Conservation (phyloP, 192 early-diverging fungal genomes). For the Thamnidium elegans region DNA sequence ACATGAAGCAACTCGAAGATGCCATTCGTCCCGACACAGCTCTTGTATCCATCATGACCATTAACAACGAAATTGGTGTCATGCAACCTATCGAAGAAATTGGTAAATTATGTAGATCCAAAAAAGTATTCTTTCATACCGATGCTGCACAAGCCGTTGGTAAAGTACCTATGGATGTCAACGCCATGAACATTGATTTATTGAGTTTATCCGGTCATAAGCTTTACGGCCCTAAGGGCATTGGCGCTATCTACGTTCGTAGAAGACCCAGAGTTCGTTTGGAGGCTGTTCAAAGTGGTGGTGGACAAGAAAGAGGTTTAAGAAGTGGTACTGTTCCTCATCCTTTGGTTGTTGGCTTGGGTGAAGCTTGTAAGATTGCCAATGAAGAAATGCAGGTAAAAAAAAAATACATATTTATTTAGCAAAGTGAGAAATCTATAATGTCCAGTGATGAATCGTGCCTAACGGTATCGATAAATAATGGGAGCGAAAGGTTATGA, state of each 20-base stretch:
- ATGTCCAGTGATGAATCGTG: constrained; percentile 27
- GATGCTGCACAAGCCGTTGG: constrained; percentile 96
- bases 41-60: constrained; percentile 93
- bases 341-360: constrained; percentile 85
- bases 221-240: constrained; percentile 96
- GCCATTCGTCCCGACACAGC: constrained; percentile 89
- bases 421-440: too few relatives aligned
- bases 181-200: constrained; percentile 89
- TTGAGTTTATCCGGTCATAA: constrained; percentile 98
- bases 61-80: constrained; percentile 99
- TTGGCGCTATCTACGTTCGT: constrained; percentile 92
- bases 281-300: constrained; percentile 87
- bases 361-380: constrained; percentile 80
- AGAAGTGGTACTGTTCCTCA: constrained; percentile 94
- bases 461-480: constrained; percentile 8
- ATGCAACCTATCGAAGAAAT: constrained; percentile 91
- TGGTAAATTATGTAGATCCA: constrained; percentile 79
- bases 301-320: constrained; percentile 94
- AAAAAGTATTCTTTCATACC: constrained; percentile 94
- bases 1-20: constrained; percentile 73
- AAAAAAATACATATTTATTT: neutral
- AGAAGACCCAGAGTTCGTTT: constrained; percentile 90
- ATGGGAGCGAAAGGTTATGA: neutral
- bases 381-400: constrained; percentile 78
- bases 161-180: constrained; percentile 92